These are phyloP conservation scores for Cytospora piceae DNA, from an alignment of 2,329 filamentous ascomycete genomes.

Conservation along the genomic window DNA sequence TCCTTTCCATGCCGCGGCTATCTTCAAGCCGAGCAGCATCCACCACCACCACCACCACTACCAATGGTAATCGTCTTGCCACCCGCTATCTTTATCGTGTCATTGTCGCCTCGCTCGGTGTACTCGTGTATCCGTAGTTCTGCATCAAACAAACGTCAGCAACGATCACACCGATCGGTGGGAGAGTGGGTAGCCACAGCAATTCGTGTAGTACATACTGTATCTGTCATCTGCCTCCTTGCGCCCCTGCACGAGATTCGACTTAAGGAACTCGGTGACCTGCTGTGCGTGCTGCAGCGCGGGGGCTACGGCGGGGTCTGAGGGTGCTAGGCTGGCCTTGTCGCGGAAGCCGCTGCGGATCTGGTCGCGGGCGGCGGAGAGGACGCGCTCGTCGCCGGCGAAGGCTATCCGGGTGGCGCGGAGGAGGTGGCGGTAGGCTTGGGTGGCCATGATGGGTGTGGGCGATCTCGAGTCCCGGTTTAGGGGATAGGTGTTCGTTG, in stretches of 20 bases:
- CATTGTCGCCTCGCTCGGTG: conserved; percentile 91
- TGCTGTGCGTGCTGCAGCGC: conserved; percentile 81
- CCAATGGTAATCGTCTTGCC: conserved; percentile 42
- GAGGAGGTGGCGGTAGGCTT: conserved; percentile 80
- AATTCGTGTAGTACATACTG: conserved; percentile 53
- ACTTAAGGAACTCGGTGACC: conserved; percentile 75
- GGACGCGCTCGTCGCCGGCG: conserved; percentile 70
- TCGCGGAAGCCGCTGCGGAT: conserved; percentile 76
- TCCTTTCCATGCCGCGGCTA: background rate
- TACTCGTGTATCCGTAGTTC: conserved; percentile 87
- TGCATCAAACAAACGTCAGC: conserved; percentile 41
- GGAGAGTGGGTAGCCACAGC: background rate
- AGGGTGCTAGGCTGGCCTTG: conserved; percentile 62
- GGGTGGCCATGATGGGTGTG: conserved; percentile 60
- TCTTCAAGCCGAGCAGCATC: conserved; percentile 27
- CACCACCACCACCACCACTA: conserved; percentile 37
- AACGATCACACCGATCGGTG: no score
- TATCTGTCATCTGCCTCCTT: conserved; percentile 57
- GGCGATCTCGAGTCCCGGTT: background rate
- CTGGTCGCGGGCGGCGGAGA: conserved; percentile 71
- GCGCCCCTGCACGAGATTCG: conserved; percentile 88
- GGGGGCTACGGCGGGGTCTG: conserved; percentile 61
- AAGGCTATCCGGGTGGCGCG: conserved; percentile 85
- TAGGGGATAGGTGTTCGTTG: background rate
- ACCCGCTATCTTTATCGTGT: conserved; percentile 72